These are phyloP conservation scores for Acanthamoeba royreba DNA, from an alignment of 208 protist genomes.

Conservation along the genomic window DNA sequence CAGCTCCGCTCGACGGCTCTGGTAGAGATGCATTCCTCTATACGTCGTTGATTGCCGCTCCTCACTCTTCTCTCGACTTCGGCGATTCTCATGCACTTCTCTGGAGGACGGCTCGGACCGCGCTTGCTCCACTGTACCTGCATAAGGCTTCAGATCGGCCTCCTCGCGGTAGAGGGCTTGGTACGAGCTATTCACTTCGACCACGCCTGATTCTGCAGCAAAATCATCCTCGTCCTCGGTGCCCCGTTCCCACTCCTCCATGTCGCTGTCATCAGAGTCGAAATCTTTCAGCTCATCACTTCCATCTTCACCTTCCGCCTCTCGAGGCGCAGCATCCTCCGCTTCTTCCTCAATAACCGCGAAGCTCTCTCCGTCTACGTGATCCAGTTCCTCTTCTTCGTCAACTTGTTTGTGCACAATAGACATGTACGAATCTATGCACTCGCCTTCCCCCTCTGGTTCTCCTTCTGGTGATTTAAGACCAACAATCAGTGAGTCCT, in stretches of 20 bases:
- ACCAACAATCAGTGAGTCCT: too few relatives aligned
- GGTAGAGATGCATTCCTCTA: background rate
- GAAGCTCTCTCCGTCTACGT: background rate
- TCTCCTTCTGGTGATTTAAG: too few relatives aligned
- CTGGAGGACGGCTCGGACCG: background rate
- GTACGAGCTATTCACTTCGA: too few relatives aligned
- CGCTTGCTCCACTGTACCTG: too few relatives aligned
- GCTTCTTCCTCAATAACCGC: background rate
- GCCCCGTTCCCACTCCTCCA: background rate
- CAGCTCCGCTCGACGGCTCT: background rate
- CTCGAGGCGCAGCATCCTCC: background rate
- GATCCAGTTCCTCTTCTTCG: too few relatives aligned
- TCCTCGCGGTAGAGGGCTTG: too few relatives aligned
- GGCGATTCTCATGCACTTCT: background rate
- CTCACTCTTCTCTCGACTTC: background rate
- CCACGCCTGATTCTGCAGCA: too few relatives aligned
- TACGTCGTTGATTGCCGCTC: background rate
- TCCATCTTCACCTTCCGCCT: background rate
- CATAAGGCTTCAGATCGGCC: too few relatives aligned
- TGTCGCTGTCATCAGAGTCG: background rate
- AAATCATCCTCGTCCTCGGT: background rate
- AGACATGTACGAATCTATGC: too few relatives aligned
- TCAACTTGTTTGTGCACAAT: too few relatives aligned
- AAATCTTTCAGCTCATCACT: background rate
- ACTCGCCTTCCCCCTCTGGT: too few relatives aligned